Conservation (phyloP, 164 flowering plant genomes). For the Protea cynaroides region DNA sequence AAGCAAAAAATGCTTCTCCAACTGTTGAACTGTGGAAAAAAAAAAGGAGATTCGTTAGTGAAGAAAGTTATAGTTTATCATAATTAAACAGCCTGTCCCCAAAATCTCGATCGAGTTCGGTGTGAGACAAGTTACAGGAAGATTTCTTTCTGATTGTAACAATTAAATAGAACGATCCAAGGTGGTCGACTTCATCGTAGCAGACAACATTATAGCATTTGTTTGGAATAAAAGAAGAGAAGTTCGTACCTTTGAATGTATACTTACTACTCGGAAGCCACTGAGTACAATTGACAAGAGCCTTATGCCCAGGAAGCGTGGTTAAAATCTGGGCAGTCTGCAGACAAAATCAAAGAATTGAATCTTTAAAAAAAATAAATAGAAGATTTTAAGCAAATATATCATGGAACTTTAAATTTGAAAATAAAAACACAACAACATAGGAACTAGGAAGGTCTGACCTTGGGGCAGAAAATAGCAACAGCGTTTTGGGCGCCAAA, state of each 20-base stretch:
- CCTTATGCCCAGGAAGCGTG: slow-evolving; percentile 90
- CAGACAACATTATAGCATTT: background rate
- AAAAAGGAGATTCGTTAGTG: slow-evolving; percentile 8
- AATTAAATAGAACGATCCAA: background rate
- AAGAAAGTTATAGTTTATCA: background rate
- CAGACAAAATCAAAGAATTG: background rate
- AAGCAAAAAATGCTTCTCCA: slow-evolving; percentile 61
- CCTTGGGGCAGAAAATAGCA: slow-evolving; percentile 80
- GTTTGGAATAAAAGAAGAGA: background rate
- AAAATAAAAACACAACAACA: background rate
- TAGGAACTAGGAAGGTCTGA: slow-evolving; percentile 14
- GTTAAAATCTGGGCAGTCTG: slow-evolving; percentile 81
- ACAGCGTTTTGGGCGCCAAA: slow-evolving; percentile 92
- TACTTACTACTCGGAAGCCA: slow-evolving; percentile 82
- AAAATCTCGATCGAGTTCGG: background rate
- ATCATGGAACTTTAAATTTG: background rate
- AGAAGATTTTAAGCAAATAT: background rate
- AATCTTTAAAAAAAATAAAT: background rate
- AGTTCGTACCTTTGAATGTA: slow-evolving; percentile 62
- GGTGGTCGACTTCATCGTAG: too few species aligned
- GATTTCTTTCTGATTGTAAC: background rate
- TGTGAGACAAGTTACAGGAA: background rate
- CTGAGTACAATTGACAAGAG: slow-evolving; percentile 77
- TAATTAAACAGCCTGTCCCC: background rate
- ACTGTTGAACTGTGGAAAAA: slow-evolving; percentile 43